A percentile compares a stretch with the other conserved stretches of the same genome.
These are phyloP conservation scores for Trametes maxima DNA, from an alignment of 768 basidiomycete genomes.

Conservation along the genomic window DNA sequence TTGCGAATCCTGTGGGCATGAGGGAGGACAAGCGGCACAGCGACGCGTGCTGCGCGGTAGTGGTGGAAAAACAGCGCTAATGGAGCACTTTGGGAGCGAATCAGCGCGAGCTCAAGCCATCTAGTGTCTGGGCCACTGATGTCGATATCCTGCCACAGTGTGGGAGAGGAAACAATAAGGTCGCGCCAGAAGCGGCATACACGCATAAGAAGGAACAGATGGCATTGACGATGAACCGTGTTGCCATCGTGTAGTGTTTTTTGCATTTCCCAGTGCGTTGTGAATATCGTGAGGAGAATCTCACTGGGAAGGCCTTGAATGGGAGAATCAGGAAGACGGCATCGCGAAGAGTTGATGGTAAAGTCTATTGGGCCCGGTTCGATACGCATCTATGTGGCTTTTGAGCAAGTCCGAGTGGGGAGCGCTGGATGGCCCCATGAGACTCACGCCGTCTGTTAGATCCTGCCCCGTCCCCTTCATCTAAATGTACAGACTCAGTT, in stretches of 20 bases:
- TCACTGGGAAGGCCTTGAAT: not conserved
- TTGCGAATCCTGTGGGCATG: not conserved
- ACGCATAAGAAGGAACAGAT: conserved; percentile 2
- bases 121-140: not conserved
- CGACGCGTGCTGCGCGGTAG: not conserved
- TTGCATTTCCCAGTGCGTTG: not conserved
- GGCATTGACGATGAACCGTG: not conserved
- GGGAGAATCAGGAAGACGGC: not conserved
- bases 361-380: not conserved
- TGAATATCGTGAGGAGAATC: not conserved
- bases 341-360: not conserved
- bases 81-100: not conserved
- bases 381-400: not conserved
- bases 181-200: conserved; percentile 19
- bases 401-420: no score
- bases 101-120: conserved; percentile 1
- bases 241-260: not conserved
- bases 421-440: no score
- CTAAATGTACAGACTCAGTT: no score
- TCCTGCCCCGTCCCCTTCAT: no score
- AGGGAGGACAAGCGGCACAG: not conserved
- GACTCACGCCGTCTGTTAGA: no score
- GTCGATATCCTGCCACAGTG: conserved; percentile 7
- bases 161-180: not conserved
- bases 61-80: not conserved